Evolutionary conservation across 371 early-diverging fungal genomes (phyloP), one percentile per base, ranked within the genome.

Genomic region (Synchytrium microbalum): DNA sequence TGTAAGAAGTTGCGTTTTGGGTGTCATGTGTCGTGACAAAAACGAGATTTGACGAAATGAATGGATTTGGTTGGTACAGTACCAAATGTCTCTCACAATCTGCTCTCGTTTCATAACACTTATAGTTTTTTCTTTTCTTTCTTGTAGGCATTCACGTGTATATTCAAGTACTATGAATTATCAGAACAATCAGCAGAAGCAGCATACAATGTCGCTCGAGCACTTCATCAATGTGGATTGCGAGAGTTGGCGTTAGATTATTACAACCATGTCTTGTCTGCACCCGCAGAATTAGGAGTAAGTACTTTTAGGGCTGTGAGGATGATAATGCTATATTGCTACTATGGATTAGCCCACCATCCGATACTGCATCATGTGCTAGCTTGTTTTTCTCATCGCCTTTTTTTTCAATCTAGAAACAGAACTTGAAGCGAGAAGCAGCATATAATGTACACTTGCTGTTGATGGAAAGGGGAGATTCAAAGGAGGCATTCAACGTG

Each of bases 121-220:
- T n/a, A n/a, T n/a, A 38, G 46, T 19, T 38, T 5, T 38, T 5
- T 38, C 19, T 5, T 10, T 38, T 5, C 46, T 19, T 19, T 38
- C 10, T 38, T 19, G 19, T 38, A 38, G 71, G 90, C 82, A 2
- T 79, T 89, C 69, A 69, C 85, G 55, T 89, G 90, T 70, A 56
- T 92, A 19, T 75, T 77, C 62, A 81, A 85, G 59, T 92, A 91
- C 67, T 75, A 73, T 46, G 81, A 83, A 59, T 59, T 86, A 10
- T 72, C 76, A 23, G 72, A 70, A 1, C 61, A 69, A 16, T 69
- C 61, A 26, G 88, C 84, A 72, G 95, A 93, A 69, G 86, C 89
- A 2, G 84, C 85, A 38, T 96, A 88, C 65, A 96, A 96, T 66
- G 61, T 89, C 29, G 97, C 80, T 0, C 80, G 95, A 52, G 87